Percentiles rank a stretch among this genome's conserved stretches.
These are phyloP conservation scores for Rhizopogon sp. DNA, from an alignment of 768 basidiomycete species.

Conservation along the genomic window DNA sequence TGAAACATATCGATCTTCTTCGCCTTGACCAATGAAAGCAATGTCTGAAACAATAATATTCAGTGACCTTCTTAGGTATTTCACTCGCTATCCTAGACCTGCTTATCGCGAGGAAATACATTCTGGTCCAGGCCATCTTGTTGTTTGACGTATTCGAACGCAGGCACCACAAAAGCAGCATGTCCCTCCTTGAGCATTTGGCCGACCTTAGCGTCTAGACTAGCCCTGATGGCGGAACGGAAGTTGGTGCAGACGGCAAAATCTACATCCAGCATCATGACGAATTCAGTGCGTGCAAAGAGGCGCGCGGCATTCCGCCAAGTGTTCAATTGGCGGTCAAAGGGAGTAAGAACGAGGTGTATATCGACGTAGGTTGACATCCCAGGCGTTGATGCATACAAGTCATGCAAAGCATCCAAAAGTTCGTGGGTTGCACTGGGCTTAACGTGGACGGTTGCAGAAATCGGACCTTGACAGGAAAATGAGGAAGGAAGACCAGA, in stretches of 20 bases:
- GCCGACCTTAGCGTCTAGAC: constrained; percentile 26
- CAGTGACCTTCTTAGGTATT: not conserved
- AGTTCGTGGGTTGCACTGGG: constrained; percentile 36
- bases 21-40: constrained; percentile 53
- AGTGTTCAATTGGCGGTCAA: constrained; percentile 83
- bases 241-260: constrained; percentile 84
- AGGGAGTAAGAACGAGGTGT: constrained; percentile 79
- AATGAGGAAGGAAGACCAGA: not conserved
- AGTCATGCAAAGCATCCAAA: constrained; percentile 56
- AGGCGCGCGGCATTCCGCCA: constrained; percentile 86
- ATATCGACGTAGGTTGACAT: constrained; percentile 76
- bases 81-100: constrained; percentile 33
- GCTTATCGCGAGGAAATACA: constrained; percentile 66
- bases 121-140: constrained; percentile 54
- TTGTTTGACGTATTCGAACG: constrained; percentile 74
- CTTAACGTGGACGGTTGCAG: constrained; percentile 74
- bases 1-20: constrained; percentile 73
- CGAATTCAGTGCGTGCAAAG: constrained; percentile 76
- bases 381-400: constrained; percentile 61
- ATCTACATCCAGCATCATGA: constrained; percentile 92
- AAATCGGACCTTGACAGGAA: constrained; percentile 64
- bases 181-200: constrained; percentile 49
- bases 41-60: constrained; percentile 29
- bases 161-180: constrained; percentile 77
- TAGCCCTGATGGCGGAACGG: constrained; percentile 47